Evolutionary conservation across 1,284 basidiomycete genomes (phyloP).

Genomic region (Trichosporon ovoides): DNA sequence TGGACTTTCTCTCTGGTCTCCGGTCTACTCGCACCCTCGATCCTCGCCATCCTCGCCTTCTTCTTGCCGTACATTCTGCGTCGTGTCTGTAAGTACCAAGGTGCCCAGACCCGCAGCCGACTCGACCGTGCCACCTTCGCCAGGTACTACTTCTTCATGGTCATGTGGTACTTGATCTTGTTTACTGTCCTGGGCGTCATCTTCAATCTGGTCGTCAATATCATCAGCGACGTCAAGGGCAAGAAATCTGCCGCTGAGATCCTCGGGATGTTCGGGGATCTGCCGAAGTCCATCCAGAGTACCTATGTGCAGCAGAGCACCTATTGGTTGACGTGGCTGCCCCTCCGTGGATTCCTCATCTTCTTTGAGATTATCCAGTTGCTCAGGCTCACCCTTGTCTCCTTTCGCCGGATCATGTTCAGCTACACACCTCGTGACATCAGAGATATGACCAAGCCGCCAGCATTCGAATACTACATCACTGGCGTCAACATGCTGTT

Average conservation of each 20-base stretch:
- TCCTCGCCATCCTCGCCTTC: conserved; percentile 84
- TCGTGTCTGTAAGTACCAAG: conserved; percentile 73
- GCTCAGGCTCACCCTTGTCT: conserved; percentile 79
- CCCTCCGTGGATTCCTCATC: conserved; percentile 85
- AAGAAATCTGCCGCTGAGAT: conserved; percentile 64
- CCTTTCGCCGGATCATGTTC: conserved; percentile 76
- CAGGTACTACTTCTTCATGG: conserved; percentile 84
- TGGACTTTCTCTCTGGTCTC: conserved; percentile 66
- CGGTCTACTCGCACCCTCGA: conserved; percentile 78
- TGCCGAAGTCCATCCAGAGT: conserved; percentile 56
- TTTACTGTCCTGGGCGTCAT: conserved; percentile 86
- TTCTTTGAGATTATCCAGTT: conserved; percentile 95
- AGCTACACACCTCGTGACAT: conserved; percentile 96
- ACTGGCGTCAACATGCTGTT: conserved; percentile 59
- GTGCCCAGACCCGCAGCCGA: conserved; percentile 58
- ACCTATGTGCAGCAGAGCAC: conserved; percentile 73
- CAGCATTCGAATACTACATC: conserved; percentile 69
- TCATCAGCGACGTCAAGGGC: conserved; percentile 64
- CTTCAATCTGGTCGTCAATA: conserved; percentile 65
- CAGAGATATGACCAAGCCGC: conserved; percentile 91
- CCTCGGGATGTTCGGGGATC: conserved; percentile 56
- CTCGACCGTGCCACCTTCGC: conserved; percentile 84
- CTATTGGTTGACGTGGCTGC: conserved; percentile 90
- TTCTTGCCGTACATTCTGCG: conserved; percentile 84
- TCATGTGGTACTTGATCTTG: conserved; percentile 69